phyloP scores from a whole-genome alignment of 1,139 yeast species.

The Eremothecium cymbalariae region DNA sequence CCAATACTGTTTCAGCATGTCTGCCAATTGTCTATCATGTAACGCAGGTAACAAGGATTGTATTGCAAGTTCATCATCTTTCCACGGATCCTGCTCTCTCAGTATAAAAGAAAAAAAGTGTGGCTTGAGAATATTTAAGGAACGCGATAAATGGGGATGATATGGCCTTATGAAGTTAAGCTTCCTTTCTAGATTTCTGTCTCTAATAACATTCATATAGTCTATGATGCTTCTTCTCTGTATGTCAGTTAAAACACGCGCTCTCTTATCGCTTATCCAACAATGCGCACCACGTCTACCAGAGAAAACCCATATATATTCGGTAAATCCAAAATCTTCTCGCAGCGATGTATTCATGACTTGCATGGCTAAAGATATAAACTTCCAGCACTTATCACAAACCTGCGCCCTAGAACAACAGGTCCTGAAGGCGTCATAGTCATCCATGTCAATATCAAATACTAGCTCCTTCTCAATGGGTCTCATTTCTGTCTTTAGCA shows the following conservation, averaged over 20 bases:
- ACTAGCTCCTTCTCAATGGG: constrained; percentile 83
- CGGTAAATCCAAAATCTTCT: constrained; percentile 84
- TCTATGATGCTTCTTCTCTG: constrained; percentile 73
- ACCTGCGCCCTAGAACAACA: constrained; percentile 84
- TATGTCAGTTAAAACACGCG: constrained; percentile 63
- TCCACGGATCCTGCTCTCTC: constrained; percentile 84
- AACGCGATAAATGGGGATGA: constrained; percentile 80
- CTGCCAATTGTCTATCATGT: constrained; percentile 52
- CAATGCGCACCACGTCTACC: constrained; percentile 99
- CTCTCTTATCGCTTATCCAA: constrained; percentile 88
- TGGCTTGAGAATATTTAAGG: constrained; percentile 57
- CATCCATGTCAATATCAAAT: constrained; percentile 95
- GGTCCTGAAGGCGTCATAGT: constrained; percentile 87
- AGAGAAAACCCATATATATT: constrained; percentile 89
- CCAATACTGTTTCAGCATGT: constrained; percentile 53
- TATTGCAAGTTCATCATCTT: constrained; percentile 36
- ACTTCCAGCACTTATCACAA: constrained; percentile 89
- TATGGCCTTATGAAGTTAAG: constrained; percentile 64
- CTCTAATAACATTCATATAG: constrained; percentile 69
- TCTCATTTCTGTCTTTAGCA: constrained; percentile 73
- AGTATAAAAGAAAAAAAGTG: constrained; percentile 60
- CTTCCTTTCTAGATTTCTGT: constrained; percentile 38
- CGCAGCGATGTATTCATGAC: constrained; percentile 63
- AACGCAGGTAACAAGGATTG: constrained; percentile 53
- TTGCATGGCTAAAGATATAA: constrained; percentile 78